Evolutionary conservation across 441 rosid species (phyloP).

Genomic region (Jatropha podagrica): DNA sequence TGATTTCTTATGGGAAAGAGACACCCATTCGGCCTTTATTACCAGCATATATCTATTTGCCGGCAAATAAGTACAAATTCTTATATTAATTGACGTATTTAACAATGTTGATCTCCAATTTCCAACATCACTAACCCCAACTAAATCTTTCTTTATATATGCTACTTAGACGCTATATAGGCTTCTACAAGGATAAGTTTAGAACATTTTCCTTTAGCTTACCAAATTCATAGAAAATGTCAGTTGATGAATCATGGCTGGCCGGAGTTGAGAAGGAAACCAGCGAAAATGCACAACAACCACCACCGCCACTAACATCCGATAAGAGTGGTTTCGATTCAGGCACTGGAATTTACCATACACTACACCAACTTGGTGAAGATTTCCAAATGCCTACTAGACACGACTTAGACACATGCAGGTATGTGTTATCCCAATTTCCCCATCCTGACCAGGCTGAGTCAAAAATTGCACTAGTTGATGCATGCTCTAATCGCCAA

Average conservation of each 20-base stretch:
- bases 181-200: not conserved
- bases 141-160: not conserved
- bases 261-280: conserved; percentile 14
- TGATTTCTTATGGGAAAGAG: not conserved
- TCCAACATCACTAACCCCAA: conserved; percentile 7
- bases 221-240: conserved; percentile 15
- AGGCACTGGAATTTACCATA: conserved; percentile 41
- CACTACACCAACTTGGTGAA: conserved; percentile 34
- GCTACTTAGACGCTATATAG: not conserved
- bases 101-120: conserved; percentile 20
- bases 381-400: conserved; percentile 33
- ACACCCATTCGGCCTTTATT: not conserved
- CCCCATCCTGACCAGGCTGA: conserved; percentile 38
- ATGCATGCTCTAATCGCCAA: conserved; percentile 31
- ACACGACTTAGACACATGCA: conserved; percentile 36
- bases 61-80: conserved; percentile 18
- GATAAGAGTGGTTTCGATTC: conserved; percentile 38
- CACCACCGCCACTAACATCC: not conserved
- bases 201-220: not conserved
- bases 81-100: conserved; percentile 12
- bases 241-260: conserved; percentile 28
- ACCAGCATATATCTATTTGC: not conserved
- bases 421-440: conserved; percentile 48
- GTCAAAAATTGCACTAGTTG: conserved; percentile 44
- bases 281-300: not conserved